Evolutionary conservation across 2,329 filamentous ascomycete species (phyloP), one percentile per base, ranked within the genome.

Genomic region (Pseudonectria buxi): DNA sequence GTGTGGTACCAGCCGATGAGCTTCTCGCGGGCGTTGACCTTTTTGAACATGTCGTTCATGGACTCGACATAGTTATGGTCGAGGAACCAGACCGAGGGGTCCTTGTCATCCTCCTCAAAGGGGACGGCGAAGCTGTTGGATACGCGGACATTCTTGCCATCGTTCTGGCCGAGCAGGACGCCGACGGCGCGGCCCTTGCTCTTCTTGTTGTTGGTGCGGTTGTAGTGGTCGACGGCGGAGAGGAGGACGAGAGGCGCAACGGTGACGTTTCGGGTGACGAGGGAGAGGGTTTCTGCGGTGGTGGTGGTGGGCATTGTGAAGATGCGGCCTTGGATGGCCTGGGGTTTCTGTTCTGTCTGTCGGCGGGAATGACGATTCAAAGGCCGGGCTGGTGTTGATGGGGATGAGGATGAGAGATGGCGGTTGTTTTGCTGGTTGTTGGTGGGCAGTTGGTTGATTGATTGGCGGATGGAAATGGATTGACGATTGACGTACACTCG

Each of bases 11-110:
- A 98, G 58, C 92, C 92, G 74, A 98, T 94, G 62, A 98, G 76
- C 79, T 96, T 96, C 71, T 98, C 92, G 46, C 86, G 76, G 43
- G 92, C 92, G 70, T 98, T 98, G 74, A 98, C 89, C 71, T 96
- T 96, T 74, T 98, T 98, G 77, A 98, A 98, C 92, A 98, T 98
- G 65, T 96, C 92, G 69, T 92, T 94, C 92, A 98, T 98, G 53
- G 83, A 86, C 67, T 98, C 92, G 64, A 98, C 86, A 58, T 95
- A 98, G 76, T 96, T 96, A 75, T 98, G 92, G 63, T 98, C 92
- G 47, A 98, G 69, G 62, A 96, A 98, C 92, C 92, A 98, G 59
- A 98, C 92, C 25, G 90, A 94, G 4, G 90, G 90, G 61, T 98
- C 89, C 68, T 94, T 95, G 56, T 95, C 92, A 62, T 98, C 92